Evolutionary conservation across 306 rosid species (phyloP).

Genomic region (Cucumis sativus): DNA sequence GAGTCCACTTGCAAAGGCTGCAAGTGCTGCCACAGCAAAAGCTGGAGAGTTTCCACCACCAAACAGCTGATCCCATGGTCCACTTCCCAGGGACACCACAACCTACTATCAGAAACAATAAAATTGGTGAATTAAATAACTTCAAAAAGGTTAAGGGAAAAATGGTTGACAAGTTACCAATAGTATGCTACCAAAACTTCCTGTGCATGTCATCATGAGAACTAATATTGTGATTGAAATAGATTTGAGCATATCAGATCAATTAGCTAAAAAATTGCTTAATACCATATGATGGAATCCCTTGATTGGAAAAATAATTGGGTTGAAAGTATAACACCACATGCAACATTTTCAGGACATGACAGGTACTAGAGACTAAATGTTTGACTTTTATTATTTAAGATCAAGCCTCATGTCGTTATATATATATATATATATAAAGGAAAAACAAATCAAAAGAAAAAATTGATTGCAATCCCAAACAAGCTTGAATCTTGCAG

Average conservation of each 20-base stretch:
- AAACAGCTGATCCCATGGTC: slow-evolving; percentile 99
- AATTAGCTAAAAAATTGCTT: neutral
- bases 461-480: neutral
- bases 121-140: slow-evolving; percentile 7
- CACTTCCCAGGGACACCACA: slow-evolving; percentile 83
- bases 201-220: neutral
- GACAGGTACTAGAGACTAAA: neutral
- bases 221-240: neutral
- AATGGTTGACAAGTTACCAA: neutral
- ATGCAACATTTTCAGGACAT: neutral
- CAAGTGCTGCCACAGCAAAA: slow-evolving; percentile 72
- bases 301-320: neutral
- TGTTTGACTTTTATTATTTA: neutral
- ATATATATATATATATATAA: neutral
- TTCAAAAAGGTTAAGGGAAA: neutral
- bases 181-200: neutral
- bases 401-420: neutral
- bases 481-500: neutral
- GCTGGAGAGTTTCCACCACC: slow-evolving; percentile 98
- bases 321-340: neutral
- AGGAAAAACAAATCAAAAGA: neutral
- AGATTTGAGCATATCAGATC: neutral
- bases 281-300: neutral
- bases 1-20: slow-evolving; percentile 80
- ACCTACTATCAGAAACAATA: slow-evolving; percentile 49